These are phyloP conservation scores for Podospora didyma DNA, from an alignment of 495 filamentous ascomycete species.

Conservation along the genomic window DNA sequence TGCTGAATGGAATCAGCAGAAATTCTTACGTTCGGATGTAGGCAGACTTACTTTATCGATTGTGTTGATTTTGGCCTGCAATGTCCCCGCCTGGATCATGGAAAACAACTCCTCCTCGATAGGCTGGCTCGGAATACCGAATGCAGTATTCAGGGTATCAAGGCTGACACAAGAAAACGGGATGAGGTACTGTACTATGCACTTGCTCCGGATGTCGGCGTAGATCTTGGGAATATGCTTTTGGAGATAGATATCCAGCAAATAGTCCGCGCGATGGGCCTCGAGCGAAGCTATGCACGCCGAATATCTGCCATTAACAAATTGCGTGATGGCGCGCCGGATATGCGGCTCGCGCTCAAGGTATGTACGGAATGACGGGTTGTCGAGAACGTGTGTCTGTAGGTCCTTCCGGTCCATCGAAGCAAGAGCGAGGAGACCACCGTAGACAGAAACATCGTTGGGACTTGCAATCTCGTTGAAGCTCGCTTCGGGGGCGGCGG, in stretches of 20 bases:
- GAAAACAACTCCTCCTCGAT: constrained; percentile 72
- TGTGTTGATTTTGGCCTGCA: constrained; percentile 82
- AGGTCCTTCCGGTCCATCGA: constrained; percentile 79
- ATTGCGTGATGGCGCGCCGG: constrained; percentile 81
- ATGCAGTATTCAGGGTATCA: constrained; percentile 63
- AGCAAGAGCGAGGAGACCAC: constrained; percentile 84
- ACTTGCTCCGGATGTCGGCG: constrained; percentile 73
- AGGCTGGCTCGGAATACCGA: constrained; percentile 48
- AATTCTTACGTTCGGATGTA: constrained; percentile 1
- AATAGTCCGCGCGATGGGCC: constrained; percentile 74
- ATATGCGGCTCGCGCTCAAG: constrained; percentile 93
- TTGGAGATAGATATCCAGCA: constrained; percentile 85
- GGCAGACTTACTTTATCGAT: constrained; percentile 60
- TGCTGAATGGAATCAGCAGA: constrained; percentile 36
- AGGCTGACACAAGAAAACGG: constrained; percentile 75
- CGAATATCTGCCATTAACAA: constrained; percentile 83
- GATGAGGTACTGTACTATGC: constrained; percentile 85
- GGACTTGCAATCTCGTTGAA: constrained; percentile 72
- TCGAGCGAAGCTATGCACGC: constrained; percentile 79
- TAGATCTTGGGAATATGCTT: constrained; percentile 68
- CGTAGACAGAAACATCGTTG: constrained; percentile 91
- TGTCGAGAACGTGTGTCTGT: constrained; percentile 73
- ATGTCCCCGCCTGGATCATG: constrained; percentile 66
- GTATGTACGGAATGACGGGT: constrained; percentile 73
- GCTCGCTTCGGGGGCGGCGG: constrained; percentile 46